Percentiles rank a stretch among this genome's conserved stretches.
These are phyloP conservation scores for Fonsecaea pugnacius DNA, from an alignment of 2,329 filamentous ascomycete genomes.

Conservation along the genomic window DNA sequence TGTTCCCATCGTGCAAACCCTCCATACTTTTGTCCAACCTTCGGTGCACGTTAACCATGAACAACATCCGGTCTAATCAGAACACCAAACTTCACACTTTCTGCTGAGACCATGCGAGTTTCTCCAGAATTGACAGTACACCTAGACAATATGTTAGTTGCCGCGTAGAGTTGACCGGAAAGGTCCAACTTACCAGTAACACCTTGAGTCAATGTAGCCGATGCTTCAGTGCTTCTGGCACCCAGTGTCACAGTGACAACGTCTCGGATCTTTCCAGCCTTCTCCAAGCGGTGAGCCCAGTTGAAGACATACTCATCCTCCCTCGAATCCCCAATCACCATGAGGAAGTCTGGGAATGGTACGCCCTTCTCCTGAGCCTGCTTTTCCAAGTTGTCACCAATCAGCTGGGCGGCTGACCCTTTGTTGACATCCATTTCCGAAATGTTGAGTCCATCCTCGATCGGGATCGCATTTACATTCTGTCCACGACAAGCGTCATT, in stretches of 20 bases:
- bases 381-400: conserved; percentile 66
- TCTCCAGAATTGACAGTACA: conserved; percentile 32
- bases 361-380: conserved; percentile 50
- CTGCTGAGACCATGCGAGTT: conserved; percentile 15
- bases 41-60: not conserved
- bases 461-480: conserved; percentile 78
- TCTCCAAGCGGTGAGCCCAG: conserved; percentile 81
- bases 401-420: conserved; percentile 75
- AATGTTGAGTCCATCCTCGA: conserved; percentile 79
- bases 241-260: conserved; percentile 87
- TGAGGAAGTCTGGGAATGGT: conserved; percentile 72
- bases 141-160: conserved; percentile 16
- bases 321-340: conserved; percentile 86
- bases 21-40: not conserved
- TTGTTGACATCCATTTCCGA: conserved; percentile 89
- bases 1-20: not conserved
- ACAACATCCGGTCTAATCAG: not conserved
- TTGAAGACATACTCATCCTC: conserved; percentile 93
- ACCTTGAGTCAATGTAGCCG: conserved; percentile 83
- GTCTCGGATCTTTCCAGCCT: conserved; percentile 63
- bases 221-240: conserved; percentile 84
- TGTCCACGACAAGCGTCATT: conserved; percentile 89
- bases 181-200: conserved; percentile 69
- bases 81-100: conserved; percentile 2
- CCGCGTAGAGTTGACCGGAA: not conserved